Percentiles rank a stretch among this genome's conserved stretches.
phyloP scores from a whole-genome alignment of 148 eudicot genomes.

The Tetragonia tetragonoides region DNA sequence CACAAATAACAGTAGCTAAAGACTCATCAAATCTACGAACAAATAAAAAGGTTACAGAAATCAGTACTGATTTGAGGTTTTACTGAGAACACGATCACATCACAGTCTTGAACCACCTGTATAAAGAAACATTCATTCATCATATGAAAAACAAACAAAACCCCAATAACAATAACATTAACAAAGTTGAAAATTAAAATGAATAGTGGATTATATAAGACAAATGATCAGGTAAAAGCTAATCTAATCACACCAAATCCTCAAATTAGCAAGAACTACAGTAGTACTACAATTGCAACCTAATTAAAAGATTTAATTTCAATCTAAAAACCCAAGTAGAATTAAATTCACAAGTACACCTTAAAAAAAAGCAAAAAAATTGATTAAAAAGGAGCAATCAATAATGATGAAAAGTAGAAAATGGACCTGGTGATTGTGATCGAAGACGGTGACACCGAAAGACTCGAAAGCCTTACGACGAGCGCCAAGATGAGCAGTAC shows the following conservation, averaged over 20 bases:
- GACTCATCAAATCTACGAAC: not conserved
- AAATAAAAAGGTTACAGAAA: not conserved
- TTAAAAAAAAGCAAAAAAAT: not conserved
- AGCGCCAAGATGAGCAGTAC: conserved; percentile 66
- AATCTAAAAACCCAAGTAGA: not conserved
- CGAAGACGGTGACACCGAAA: conserved; percentile 73
- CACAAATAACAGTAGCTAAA: not conserved
- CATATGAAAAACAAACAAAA: not conserved
- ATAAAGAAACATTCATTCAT: not conserved
- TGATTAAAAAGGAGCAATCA: not conserved
- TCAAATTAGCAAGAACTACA: not conserved
- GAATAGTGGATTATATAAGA: not conserved
- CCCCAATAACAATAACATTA: conserved; percentile 8
- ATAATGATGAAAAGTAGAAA: not conserved
- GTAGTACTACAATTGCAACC: not conserved
- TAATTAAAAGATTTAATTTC: not conserved
- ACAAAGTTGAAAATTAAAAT: not conserved
- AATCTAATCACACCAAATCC: not conserved
- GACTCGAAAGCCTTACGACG: conserved; percentile 78
- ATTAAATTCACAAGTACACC: not conserved
- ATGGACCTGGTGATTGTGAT: conserved; percentile 58
- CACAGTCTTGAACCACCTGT: conserved; percentile 78
- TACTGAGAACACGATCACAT: conserved; percentile 75
- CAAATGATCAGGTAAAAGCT: not conserved
- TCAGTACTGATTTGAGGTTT: conserved; percentile 83